Conservation (phyloP, 2,329 filamentous ascomycete genomes). For the Albophoma yamanashiensis region DNA sequence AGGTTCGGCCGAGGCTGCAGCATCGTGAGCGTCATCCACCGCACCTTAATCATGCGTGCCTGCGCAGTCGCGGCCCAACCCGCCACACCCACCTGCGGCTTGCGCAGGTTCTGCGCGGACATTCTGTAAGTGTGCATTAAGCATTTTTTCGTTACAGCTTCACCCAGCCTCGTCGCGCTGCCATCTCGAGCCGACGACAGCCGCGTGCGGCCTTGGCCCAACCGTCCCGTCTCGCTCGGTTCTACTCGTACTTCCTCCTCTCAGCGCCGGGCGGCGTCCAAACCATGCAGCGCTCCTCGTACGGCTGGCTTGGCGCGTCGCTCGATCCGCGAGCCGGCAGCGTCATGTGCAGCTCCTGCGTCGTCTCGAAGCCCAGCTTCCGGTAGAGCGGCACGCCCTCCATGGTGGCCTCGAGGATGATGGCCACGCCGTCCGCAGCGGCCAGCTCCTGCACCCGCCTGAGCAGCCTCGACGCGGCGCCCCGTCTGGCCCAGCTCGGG, state of each 20-base stretch:
- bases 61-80: background rate
- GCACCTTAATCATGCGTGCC: background rate
- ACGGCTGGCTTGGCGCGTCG: slow-evolving; percentile 16
- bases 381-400: slow-evolving; percentile 26
- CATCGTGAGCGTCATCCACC: background rate
- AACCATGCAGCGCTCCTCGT: slow-evolving; percentile 23
- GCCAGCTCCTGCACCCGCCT: slow-evolving; percentile 21
- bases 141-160: background rate
- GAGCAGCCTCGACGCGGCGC: slow-evolving; percentile 23
- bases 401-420: slow-evolving; percentile 28
- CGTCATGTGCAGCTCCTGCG: slow-evolving; percentile 21
- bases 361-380: slow-evolving; percentile 22
- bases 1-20: background rate
- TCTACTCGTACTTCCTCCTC: background rate
- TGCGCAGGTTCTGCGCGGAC: background rate
- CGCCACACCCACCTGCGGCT: background rate
- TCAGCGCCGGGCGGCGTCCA: slow-evolving; percentile 9
- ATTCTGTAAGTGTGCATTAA: background rate
- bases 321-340: slow-evolving; percentile 18
- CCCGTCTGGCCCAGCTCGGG: slow-evolving; percentile 21
- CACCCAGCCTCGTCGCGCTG: background rate
- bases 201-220: too few relatives aligned
- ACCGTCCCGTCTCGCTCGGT: background rate
- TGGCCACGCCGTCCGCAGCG: slow-evolving; percentile 16
- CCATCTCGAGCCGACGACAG: background rate